Base-by-base conservation (phyloP, 2,329 filamentous ascomycete species). In the Aspergillus sp. region DNA sequence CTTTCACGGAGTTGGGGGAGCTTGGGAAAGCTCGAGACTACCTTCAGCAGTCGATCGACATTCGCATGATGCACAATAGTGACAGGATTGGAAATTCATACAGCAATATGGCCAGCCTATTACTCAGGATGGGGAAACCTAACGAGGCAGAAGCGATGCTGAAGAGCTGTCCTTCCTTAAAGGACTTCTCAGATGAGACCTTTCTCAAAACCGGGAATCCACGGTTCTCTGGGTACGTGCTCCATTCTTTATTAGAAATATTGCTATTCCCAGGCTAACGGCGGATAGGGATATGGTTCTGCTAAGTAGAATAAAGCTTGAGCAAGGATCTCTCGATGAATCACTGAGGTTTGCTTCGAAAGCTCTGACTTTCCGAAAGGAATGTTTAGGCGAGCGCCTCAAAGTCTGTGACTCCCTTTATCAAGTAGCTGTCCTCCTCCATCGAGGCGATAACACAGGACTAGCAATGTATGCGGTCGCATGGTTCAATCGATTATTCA, bases 21-120 rank as follows among this genome's bases (percentile, higher is more conserved):
- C 52, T 65, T 5, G 55, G 63, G 2, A 47, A 57, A 26, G 64
- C 65, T 2, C 52, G 56, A 28, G 48, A 52, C 9, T 44, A 51
- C 9, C 64, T 65, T 44, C 44, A 59, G 41, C 51, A 60, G 43
- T 62, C 64, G 9, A 63, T 66, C 45, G 48, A 57, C 7, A 59
- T 67, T 40, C 54, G 64, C 26, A 52, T 61, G 9, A 42, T 51
- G 19, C 53, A 52, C 35, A 60, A 63, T 26, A 64, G 59, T 41
- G 59, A 62, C 45, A 47, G 62, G 28, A 62, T 68, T 41, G 64
- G 62, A 5, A 68, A 70, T 51, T 67, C 64, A 9, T 69, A 68
- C 46, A 67, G 63, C 51, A 68, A 67, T 48, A 68, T 61, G 56
- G 32, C 64, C 1, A 65, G 65, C 45, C 50, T 66, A 7, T 53